Evolutionary conservation across 129 eudicot species (phyloP).

Genomic region (Arctium lappa): DNA sequence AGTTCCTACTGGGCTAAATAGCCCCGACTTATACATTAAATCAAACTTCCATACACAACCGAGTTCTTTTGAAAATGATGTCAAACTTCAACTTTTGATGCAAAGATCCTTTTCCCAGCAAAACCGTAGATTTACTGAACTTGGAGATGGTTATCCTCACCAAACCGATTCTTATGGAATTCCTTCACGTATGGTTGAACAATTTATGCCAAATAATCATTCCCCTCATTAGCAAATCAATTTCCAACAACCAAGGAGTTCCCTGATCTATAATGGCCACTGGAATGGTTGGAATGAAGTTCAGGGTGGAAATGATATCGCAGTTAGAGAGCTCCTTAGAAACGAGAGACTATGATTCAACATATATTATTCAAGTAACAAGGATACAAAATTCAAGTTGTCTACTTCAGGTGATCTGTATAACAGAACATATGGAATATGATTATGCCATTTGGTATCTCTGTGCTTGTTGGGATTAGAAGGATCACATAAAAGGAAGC

Average conservation of each 20-base stretch:
- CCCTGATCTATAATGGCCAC: constrained; percentile 19
- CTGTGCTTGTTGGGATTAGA: constrained; percentile 12
- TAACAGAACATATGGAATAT: constrained; percentile 31
- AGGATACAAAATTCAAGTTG: constrained; percentile 24
- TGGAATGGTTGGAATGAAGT: constrained; percentile 28
- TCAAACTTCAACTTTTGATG: constrained; percentile 21
- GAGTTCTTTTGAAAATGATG: constrained; percentile 22
- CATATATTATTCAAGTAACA: constrained; percentile 22
- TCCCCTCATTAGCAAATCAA: constrained; percentile 14
- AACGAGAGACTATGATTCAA: constrained; percentile 26
- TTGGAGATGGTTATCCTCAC: neutral
- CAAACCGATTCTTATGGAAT: constrained; percentile 11
- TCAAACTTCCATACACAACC: constrained; percentile 10
- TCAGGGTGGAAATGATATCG: constrained; percentile 10
- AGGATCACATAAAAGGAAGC: neutral
- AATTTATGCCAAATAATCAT: neutral
- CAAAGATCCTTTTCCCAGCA: constrained; percentile 35
- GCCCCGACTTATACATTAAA: constrained; percentile 4
- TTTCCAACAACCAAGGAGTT: constrained; percentile 15
- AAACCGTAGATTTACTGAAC: constrained; percentile 20
- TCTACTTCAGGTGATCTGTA: constrained; percentile 21
- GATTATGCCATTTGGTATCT: constrained; percentile 14
- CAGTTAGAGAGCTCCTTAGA: constrained; percentile 9
- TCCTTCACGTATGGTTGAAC: constrained; percentile 11
- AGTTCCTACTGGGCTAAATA: constrained; percentile 14